phyloP scores from a whole-genome alignment of 2,329 filamentous ascomycete genomes.

The Calonectria pteridis region DNA sequence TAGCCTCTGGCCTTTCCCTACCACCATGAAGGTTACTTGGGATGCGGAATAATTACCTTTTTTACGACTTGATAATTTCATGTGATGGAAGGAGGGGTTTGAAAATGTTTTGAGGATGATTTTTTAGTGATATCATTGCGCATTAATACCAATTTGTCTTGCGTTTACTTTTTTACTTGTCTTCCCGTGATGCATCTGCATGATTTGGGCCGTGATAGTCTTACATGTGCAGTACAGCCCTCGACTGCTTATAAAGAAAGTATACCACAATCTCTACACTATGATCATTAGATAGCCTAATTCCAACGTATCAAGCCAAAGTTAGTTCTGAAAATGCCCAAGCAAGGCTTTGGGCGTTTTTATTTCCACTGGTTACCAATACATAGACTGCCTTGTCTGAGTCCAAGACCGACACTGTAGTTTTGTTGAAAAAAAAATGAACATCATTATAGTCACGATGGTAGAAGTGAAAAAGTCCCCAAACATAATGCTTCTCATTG shows the following conservation, averaged over 20 bases:
- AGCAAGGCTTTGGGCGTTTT: no score
- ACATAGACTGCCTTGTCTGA: no score
- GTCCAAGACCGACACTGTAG: not conserved
- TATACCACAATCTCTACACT: no score
- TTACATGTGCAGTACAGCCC: no score
- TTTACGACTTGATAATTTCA: not conserved
- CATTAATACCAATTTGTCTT: conserved; percentile 16
- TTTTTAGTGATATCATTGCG: conserved; percentile 12
- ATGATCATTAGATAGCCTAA: no score
- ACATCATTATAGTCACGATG: not conserved
- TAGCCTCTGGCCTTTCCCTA: conserved; percentile 59
- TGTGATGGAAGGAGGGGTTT: not conserved
- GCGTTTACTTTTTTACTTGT: not conserved
- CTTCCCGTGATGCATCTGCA: not conserved
- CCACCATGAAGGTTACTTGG: conserved; percentile 67
- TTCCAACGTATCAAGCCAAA: no score
- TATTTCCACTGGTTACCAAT: no score
- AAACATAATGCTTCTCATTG: not conserved
- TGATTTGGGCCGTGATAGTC: not conserved
- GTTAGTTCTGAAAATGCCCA: no score
- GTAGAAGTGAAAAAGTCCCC: not conserved
- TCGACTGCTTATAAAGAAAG: no score
- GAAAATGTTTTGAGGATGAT: not conserved
- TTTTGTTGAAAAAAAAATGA: not conserved
- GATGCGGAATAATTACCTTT: conserved; percentile 50